Percentiles rank a stretch among this genome's conserved stretches.
Evolutionary conservation across 225 moss, liverwort and hornwort genomes (phyloP).

Genomic region (Sphagnum contortum): DNA sequence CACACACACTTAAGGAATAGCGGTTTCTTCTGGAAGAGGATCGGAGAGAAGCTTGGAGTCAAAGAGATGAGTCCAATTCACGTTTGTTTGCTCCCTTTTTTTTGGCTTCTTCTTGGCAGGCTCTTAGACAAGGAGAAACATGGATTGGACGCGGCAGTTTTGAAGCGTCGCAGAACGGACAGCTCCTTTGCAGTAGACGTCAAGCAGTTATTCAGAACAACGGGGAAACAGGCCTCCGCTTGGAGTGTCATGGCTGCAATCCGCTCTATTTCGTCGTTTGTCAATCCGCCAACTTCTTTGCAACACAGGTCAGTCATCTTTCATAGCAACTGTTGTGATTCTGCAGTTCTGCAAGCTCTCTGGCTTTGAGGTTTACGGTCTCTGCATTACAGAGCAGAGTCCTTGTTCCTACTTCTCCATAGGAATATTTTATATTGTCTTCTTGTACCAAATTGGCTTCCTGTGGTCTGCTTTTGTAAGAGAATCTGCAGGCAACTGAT

Average conservation of each 20-base stretch:
- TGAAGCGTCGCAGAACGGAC: conserved; percentile 31
- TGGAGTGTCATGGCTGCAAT: conserved; percentile 78
- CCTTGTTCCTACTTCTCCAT: too few species aligned
- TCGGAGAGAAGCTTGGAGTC: background rate
- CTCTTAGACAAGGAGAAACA: conserved; percentile 46
- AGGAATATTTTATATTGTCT: too few species aligned
- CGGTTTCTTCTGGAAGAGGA: background rate
- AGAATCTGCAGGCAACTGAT: too few species aligned
- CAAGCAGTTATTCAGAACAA: conserved; percentile 49
- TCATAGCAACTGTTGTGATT: too few species aligned
- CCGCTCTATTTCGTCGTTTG: conserved; percentile 62
- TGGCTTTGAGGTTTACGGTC: too few species aligned
- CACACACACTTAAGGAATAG: too few species aligned
- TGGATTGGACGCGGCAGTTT: conserved; percentile 72
- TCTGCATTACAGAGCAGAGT: too few species aligned
- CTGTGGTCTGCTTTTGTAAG: too few species aligned
- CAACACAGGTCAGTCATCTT: conserved; percentile 24
- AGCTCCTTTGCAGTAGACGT: conserved; percentile 56
- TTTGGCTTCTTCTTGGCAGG: conserved; percentile 15
- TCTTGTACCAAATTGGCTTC: too few species aligned
- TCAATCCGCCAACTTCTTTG: conserved; percentile 31
- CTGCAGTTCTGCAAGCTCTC: too few species aligned
- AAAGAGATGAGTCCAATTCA: background rate
- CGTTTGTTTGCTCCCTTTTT: background rate
- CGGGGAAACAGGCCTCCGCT: conserved; percentile 21